These are phyloP conservation scores for Rhodamnia argentea DNA, from an alignment of 345 rosid genomes.

Conservation along the genomic window DNA sequence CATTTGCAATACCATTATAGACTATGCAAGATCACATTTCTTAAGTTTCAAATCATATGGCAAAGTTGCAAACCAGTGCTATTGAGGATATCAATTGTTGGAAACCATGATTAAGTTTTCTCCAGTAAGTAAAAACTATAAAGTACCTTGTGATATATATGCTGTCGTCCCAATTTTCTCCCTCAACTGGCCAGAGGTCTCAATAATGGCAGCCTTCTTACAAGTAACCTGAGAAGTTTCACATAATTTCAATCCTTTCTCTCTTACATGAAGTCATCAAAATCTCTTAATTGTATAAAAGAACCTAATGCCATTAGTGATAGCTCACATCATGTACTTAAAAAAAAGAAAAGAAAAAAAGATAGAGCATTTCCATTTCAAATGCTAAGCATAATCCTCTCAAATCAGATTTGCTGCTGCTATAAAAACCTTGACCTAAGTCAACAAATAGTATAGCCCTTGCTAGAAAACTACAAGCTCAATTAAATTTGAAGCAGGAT, in stretches of 20 bases:
- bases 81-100: background rate
- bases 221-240: conserved; percentile 56
- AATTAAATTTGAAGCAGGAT: background rate
- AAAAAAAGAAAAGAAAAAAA: background rate
- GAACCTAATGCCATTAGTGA: background rate
- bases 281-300: background rate
- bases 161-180: conserved; percentile 63
- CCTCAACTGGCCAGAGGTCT: conserved; percentile 49
- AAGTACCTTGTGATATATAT: conserved; percentile 59
- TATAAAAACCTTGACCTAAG: background rate
- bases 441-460: background rate
- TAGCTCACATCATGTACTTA: background rate
- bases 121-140: background rate
- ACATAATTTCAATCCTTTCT: background rate
- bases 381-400: background rate
- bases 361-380: background rate
- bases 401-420: background rate
- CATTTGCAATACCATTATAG: background rate
- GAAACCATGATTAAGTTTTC: background rate
- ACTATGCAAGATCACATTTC: background rate
- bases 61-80: background rate
- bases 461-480: background rate
- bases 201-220: conserved; percentile 74
- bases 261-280: background rate
- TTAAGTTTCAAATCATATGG: background rate